Evolutionary conservation across 2,329 filamentous ascomycete species (phyloP), one percentile per base, ranked within the genome.

Genomic region (Cladosporium oxysporum): DNA sequence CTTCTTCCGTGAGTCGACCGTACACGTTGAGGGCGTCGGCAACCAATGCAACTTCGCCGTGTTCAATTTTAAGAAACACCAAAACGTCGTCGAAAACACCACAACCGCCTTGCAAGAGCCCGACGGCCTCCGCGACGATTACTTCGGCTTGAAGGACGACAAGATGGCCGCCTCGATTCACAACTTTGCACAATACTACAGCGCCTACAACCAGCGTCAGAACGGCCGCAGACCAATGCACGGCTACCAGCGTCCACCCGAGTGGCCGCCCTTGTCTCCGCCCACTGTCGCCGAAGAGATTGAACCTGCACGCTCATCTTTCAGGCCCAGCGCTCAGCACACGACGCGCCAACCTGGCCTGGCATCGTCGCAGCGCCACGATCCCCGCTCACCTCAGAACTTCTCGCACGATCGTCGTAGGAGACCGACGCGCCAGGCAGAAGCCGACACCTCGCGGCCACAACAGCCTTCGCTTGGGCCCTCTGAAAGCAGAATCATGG

Each of bases 161-260:
- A 99, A 99, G 81, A 97, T 99, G 92, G 90, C 95, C n/a, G 91
- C 93, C 18, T 98, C 94, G 0, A 95, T 97, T 76, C 93, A 95
- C 73, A 93, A 93, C 2, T 99, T 99, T 77, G 83, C 97, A 66
- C 93, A 97, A 75, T 93, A 96, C 71, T 99, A 99, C 71, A 80
- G 71, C 65, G 73, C 75, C 31, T 71, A 73, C 67, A 68, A 70
- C 29, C 69, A 74, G 23, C 65, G 76, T 66, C 41, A 69, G 47
- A 69, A 77, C 14, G 70, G 63, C 8, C 68, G 77, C 14, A 69
- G 71, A 37, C 55, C 64, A 2, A 50, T 58, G 1, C 68, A 68
- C 59, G 69, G 68, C 14, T 76, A 71, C 67, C 75, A 75, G 47
- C 73, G 73, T 2, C 75, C 74, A 2, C 74, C 74, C 11, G 68